A percentile compares a stretch with the other conserved stretches of the same genome.
Conservation (phyloP, 2,329 filamentous ascomycete genomes). For the Onygena corvina region DNA sequence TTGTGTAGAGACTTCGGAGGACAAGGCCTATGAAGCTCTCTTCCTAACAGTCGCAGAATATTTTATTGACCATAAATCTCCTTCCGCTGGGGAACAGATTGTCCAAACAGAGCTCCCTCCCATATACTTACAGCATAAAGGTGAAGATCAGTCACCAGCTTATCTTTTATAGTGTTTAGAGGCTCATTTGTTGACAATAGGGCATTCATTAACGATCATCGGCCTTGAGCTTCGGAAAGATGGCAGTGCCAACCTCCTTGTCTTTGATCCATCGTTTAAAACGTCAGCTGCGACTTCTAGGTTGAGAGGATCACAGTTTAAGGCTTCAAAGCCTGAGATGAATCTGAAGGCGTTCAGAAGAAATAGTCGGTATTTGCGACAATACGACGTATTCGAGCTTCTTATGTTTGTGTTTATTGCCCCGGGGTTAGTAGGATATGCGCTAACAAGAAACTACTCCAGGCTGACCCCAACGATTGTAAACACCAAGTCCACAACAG, state of each 20-base stretch:
- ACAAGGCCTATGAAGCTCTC: constrained; percentile 39
- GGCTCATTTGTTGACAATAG: constrained; percentile 29
- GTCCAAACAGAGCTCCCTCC: constrained; percentile 61
- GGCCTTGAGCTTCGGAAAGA: constrained; percentile 61
- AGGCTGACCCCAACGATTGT: neutral
- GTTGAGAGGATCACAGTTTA: constrained; percentile 38
- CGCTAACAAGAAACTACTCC: neutral
- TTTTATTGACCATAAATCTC: constrained; percentile 47
- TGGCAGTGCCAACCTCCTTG: constrained; percentile 57
- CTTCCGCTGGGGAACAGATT: constrained; percentile 48
- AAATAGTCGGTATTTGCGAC: constrained; percentile 53
- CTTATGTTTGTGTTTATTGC: constrained; percentile 45
- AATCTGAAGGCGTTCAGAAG: constrained; percentile 64
- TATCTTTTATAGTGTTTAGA: neutral
- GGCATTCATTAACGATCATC: constrained; percentile 82
- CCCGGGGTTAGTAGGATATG: neutral
- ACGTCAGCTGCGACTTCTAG: constrained; percentile 53
- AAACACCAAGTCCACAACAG: neutral
- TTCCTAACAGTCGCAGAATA: constrained; percentile 65
- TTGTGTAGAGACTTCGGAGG: constrained; percentile 39
- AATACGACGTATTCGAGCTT: constrained; percentile 66
- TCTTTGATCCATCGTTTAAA: constrained; percentile 78
- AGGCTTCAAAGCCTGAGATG: constrained; percentile 36
- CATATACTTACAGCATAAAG: constrained; percentile 79
- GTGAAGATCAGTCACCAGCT: constrained; percentile 28